phyloP scores from a whole-genome alignment of 805 yeast species.

The Teunomyces funiuensis region DNA sequence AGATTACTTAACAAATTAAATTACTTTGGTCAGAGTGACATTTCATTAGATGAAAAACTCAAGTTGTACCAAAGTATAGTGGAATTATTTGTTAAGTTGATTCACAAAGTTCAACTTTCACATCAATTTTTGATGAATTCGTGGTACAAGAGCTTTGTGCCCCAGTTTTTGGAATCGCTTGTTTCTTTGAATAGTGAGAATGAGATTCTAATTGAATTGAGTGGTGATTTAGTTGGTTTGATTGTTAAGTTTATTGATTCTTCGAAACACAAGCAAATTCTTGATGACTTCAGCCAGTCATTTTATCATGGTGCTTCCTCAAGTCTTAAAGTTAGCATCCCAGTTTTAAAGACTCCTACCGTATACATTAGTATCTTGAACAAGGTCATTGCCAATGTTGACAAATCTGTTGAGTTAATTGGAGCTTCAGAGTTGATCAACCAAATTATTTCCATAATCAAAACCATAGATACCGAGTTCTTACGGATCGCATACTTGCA shows the following conservation, averaged over 20 bases:
- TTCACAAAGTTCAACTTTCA: conserved; percentile 27
- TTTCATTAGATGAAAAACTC: conserved; percentile 6
- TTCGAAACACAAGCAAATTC: conserved; percentile 45
- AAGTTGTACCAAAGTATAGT: conserved; percentile 9
- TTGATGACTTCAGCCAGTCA: conserved; percentile 35
- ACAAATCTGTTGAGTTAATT: conserved; percentile 30
- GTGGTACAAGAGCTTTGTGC: conserved; percentile 45
- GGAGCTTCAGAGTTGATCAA: conserved; percentile 9
- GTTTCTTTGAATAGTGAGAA: conserved; percentile 11
- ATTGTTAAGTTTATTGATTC: conserved; percentile 39
- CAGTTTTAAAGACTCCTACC: conserved; percentile 24
- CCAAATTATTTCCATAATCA: conserved; percentile 10
- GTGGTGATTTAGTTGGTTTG: conserved; percentile 43
- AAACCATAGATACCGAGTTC: conserved; percentile 20
- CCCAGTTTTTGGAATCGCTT: conserved; percentile 31
- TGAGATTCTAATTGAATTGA: conserved; percentile 32
- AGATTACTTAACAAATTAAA: conserved; percentile 43
- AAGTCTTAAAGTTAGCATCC: conserved; percentile 12
- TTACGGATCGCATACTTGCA: conserved; percentile 58
- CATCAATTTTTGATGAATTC: conserved; percentile 40
- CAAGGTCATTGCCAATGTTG: conserved; percentile 53
- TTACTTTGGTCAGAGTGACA: conserved; percentile 8
- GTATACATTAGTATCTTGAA: conserved; percentile 35
- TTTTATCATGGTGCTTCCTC: conserved; percentile 25
- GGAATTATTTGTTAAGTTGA: conserved; percentile 17